Evolutionary conservation across 1,284 basidiomycete genomes (phyloP), one percentile per base, ranked within the genome.

Genomic region (Cutaneotrichosporon sp.): DNA sequence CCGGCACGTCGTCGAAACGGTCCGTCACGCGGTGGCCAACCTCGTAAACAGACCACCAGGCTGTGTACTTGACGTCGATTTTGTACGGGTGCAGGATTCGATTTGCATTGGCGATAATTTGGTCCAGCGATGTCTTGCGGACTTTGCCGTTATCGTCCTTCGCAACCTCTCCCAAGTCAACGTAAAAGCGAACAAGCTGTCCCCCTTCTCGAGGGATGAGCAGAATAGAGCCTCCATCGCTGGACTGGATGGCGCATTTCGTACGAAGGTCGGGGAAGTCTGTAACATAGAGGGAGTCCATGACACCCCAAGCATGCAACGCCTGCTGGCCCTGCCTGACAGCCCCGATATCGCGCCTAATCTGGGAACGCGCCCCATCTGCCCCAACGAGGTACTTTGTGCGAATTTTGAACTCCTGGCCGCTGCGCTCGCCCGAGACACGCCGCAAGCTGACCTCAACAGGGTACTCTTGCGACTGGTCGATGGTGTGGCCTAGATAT

Each of bases 1-100:
- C 38, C 0, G 60, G 51, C 56, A 54, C 46, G 40, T 52, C 48
- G 22, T 51, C 50, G 38, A 49, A 48, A 12, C 49, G 38, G 43
- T 69, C 53, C 17, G 66, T n/a, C 89, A 71, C 79, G 12, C 80
- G 60, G 49, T 72, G 70, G n/a, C 66, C 67, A 36, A 72, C 68
- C 44, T 60, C 66, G 58, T 72, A 72, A 21, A 65, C 59, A 4
- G 64, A 66, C 51, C 56, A 62, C 70, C 70, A 72, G 40, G 68
- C 66, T 21, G 66, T 60, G 45, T 60, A 53, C 35, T 60, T 57
- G 36, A 70, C 77, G 8, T 80, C 73, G 38, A 91, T 78, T 9
- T 70, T 78, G 69, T 83, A 91, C 1, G 89, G 89, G 38, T 79
- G 64, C 35, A 90, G 76, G 4, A 84, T 82, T 64, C 80, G 83